Evolutionary conservation across 116 monocot species (phyloP), one percentile per base, ranked within the genome.

Genomic region (Dioscorea cayenensis): DNA sequence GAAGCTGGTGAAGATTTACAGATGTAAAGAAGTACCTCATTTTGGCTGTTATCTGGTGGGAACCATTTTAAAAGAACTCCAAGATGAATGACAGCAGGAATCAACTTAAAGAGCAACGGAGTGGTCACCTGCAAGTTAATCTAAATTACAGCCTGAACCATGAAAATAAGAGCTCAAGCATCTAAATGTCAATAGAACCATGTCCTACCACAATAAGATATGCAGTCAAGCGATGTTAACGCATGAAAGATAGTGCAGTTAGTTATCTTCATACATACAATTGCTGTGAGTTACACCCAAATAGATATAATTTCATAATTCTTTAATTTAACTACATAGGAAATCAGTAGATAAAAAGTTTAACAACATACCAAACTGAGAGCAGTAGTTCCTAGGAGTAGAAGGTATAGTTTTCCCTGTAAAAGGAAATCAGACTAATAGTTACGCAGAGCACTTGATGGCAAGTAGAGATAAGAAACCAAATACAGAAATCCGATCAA

Each of bases 341-440:
- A 43, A 66, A 20, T 61, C 37, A 29, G 36, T 49, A 49, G 7
- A 8, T 48, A 12, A 11, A 43, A 22, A 12, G 12, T 21, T 43
- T 58, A 36, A 25, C 67, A 32, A 63, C 28, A 20, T 90, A 95
- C 95, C 95, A 95, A 75, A 77, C 95, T 95, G 36, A 92, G 90
- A 64, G 96, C 92, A 58, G 96, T 96, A 70, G 96, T 96, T 63
- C 96, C 96, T 36, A 92, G 87, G 73, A 96, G 86, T 37, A 96
- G 80, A 14, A 85, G 84, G 65, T 96, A 96, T 18, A 92, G 63
- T 72, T 96, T 96, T 21, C 95, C 95, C 95, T 95, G 83, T 21
- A 79, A 73, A 62, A 55, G 16, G 5, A 6, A 55, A 55, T n/a
- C 55, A 55, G 17, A 55, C 55, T 18, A 51, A 51, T 11, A 55